Evolutionary conservation across 2,329 filamentous ascomycete species (phyloP), one percentile per base, ranked within the genome.

Genomic region (Arthroderma sp.): DNA sequence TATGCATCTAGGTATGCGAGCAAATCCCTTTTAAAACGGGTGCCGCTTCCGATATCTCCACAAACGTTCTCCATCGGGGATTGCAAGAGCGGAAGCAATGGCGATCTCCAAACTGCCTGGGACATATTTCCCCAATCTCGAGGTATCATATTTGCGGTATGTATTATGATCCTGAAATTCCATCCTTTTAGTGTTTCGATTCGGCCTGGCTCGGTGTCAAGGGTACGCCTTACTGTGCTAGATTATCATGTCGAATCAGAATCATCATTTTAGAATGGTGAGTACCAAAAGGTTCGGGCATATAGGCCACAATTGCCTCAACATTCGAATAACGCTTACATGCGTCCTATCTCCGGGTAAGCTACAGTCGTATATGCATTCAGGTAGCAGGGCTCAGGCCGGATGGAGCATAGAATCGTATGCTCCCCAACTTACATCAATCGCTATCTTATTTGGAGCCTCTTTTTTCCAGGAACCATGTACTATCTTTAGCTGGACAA

Each of bases 91-190:
- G 86, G 83, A 0, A 95, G 79, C 1, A 81, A 67, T 0, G 88
- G 88, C 0, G 88, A 91, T 54, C 74, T 77, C 90, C 90, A 95
- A 4, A 87, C 80, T 1, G 82, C 88, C 68, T 95, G 89, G 0
- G 84, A 87, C 86, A 95, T 87, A 63, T 93, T 93, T 1, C 77
- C 80, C 90, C 90, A 95, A 68, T 95, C 90, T 57, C 84, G 83
- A 2, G 78, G 67, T n/a, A 95, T 91, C 85, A 95, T 89, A 64
- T 95, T 95, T 17, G 90, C 88, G 0, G 90, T 95, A 64, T 94
- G 88, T 31, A 95, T 90, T 57, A 94, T 72, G 4, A 95, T 74
- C 51, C 74, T 76, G 21, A 23, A 23, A 49, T 13, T 23, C 35
- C 47, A 23, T 33, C 5, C 35, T 37, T 35, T 51, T 35, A 35